Base-by-base conservation (phyloP, 1,139 yeast genomes). In the Candida glucosophila region DNA sequence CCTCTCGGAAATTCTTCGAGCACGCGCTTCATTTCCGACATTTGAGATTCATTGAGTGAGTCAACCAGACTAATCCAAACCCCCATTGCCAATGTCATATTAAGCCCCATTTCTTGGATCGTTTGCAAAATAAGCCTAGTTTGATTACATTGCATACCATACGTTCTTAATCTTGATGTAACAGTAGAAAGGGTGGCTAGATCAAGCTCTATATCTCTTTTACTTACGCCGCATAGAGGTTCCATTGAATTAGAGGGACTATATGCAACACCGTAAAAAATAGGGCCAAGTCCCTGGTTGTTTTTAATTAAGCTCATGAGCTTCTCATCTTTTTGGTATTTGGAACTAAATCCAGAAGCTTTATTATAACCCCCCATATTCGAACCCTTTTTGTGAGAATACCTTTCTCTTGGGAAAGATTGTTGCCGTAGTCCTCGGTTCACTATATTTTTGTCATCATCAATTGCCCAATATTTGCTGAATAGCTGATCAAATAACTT, bases 111-210 rank as follows among this genome's bases (percentile, higher is more conserved):
- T 5, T 58, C 57, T 24, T 55, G 49, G 10, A 79, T 70, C 1
- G 82, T 69, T 11, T 68, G 66, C 24, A 79, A 47, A 11, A 76
- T 66, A 21, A 51, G 47, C 12, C 61, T 67, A 1, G 67, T 64
- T 41, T 77, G 85, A 22, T 63, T 49, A 37, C 88, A 78, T 33
- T 75, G 81, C 34, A 75, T 67, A 1, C 82, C 80, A 39, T 73
- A 75, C 5, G 73, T 62, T 35, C 78, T 57, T 8, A 79, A 45
- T 34, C 73, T 63, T 2, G 63, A 58, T 0, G 88, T 77, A 1
- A 77, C 58, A 21, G 63, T 71, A 0, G 85, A 71, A 11, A 79
- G 35, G 5, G 67, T 44, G 0, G 73, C 73, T 21, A 78, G 39
- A 39, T 79, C 88, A 14, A 67, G 43, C 27, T 69, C 39, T 0